Evolutionary conservation across 331 rosid species (phyloP).

Genomic region (Quercus lobata): DNA sequence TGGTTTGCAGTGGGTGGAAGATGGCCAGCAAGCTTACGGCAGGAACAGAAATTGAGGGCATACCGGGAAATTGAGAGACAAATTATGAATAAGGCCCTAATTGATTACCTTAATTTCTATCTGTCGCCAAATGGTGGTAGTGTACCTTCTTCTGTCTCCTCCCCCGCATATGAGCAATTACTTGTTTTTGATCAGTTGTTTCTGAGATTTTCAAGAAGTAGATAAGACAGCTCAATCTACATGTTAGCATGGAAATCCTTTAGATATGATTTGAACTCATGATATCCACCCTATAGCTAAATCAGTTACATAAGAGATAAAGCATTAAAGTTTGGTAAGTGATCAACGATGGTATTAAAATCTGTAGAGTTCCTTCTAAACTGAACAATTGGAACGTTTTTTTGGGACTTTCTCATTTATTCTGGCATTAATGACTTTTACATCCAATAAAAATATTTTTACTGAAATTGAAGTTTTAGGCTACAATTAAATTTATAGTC

Average conservation of each 20-base stretch:
- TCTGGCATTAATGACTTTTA: not conserved
- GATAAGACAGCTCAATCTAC: not conserved
- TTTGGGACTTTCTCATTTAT: not conserved
- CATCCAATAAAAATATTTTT: too few relatives aligned
- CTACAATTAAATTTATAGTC: too few relatives aligned
- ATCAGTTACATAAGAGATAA: not conserved
- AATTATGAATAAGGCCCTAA: slow-evolving; percentile 49
- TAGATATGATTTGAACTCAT: too few relatives aligned
- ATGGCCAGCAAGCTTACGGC: slow-evolving; percentile 48
- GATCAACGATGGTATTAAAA: not conserved
- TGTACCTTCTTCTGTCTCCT: not conserved
- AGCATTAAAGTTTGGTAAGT: not conserved
- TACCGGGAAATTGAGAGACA: slow-evolving; percentile 49
- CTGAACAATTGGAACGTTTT: not conserved
- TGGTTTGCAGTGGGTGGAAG: slow-evolving; percentile 59
- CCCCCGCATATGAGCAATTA: not conserved
- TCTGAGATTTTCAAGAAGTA: not conserved
- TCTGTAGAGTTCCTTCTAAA: not conserved
- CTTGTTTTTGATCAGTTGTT: not conserved
- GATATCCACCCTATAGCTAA: too few relatives aligned
- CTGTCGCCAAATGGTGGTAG: slow-evolving; percentile 68
- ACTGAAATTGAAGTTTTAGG: too few relatives aligned
- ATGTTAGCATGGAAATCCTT: too few relatives aligned
- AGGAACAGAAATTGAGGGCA: slow-evolving; percentile 48
- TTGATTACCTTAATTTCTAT: slow-evolving; percentile 33